These are phyloP conservation scores for Ilex aquifolium DNA, from an alignment of 257 asterid species.

Conservation along the genomic window DNA sequence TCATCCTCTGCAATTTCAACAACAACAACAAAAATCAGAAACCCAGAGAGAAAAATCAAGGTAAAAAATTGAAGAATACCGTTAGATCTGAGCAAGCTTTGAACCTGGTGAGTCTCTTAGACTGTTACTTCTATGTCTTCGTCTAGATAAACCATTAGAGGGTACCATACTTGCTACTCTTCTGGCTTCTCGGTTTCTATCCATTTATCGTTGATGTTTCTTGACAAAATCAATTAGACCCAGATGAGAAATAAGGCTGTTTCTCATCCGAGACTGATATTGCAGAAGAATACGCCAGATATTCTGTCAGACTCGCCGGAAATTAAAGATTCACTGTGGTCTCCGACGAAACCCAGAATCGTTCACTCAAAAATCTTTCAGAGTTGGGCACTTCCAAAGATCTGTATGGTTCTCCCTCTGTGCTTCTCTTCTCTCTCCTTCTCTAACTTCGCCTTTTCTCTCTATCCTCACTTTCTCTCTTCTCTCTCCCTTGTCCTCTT, in stretches of 20 bases:
- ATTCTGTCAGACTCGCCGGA: conserved; percentile 23
- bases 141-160: conserved; percentile 72
- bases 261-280: conserved; percentile 24
- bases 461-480: background rate
- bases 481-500: conserved; percentile 6
- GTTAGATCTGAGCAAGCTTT: conserved; percentile 47
- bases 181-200: conserved; percentile 81
- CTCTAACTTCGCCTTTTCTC: conserved; percentile 11
- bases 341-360: conserved; percentile 22
- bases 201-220: conserved; percentile 38
- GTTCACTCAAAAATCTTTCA: conserved; percentile 18
- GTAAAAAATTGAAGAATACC: background rate
- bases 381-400: background rate
- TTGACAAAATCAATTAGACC: conserved; percentile 9
- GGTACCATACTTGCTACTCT: conserved; percentile 63
- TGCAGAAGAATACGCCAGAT: conserved; percentile 27
- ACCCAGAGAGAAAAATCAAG: background rate
- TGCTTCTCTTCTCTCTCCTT: conserved; percentile 28
- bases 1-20: conserved; percentile 66
- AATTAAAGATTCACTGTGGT: background rate
- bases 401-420: conserved; percentile 1
- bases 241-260: conserved; percentile 24
- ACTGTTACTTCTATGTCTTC: conserved; percentile 67
- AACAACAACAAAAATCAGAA: conserved; percentile 7
- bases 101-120: conserved; percentile 89